phyloP scores from a whole-genome alignment of 2,329 filamentous ascomycete genomes.

The Microdochium trichocladiopsis region DNA sequence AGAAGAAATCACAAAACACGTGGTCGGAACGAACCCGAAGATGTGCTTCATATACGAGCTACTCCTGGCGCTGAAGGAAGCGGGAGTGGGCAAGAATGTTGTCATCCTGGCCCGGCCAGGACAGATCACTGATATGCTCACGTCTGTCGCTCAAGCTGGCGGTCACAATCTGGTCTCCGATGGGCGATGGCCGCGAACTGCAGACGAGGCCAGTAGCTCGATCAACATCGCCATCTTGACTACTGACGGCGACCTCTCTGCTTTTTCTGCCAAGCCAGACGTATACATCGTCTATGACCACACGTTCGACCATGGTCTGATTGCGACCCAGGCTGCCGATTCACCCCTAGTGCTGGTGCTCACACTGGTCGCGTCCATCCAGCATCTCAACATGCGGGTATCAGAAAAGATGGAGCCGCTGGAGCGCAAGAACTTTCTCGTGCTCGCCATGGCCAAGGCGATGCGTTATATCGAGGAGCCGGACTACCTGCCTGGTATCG shows the following conservation, averaged over 20 bases:
- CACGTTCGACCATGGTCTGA: constrained; percentile 30
- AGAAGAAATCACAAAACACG: constrained; percentile 41
- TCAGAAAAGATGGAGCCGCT: constrained; percentile 27
- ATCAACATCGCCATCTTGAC: constrained; percentile 34
- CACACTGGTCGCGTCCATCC: constrained; percentile 43
- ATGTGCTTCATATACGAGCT: constrained; percentile 53
- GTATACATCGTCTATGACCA: constrained; percentile 48
- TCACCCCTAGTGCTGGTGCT: constrained; percentile 40
- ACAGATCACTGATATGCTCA: constrained; percentile 43
- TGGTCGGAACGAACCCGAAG: constrained; percentile 50
- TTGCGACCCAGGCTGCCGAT: constrained; percentile 12
- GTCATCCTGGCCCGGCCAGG: constrained; percentile 46
- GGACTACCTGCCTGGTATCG: constrained; percentile 20
- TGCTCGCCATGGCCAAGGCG: constrained; percentile 22
- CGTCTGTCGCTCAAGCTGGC: constrained; percentile 35
- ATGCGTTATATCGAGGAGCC: constrained; percentile 29
- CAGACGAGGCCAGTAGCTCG: constrained; percentile 3
- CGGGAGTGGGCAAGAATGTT: constrained; percentile 34
- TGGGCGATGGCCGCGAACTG: constrained; percentile 6
- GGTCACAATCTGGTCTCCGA: constrained; percentile 5
- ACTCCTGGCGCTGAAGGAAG: constrained; percentile 32
- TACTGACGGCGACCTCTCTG: constrained; percentile 26
- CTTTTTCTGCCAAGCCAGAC: constrained; percentile 34
- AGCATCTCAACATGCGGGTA: constrained; percentile 45
- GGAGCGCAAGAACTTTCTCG: constrained; percentile 39